These are phyloP conservation scores for Eucalyptus erythrocorys DNA, from an alignment of 345 rosid genomes.

Conservation along the genomic window DNA sequence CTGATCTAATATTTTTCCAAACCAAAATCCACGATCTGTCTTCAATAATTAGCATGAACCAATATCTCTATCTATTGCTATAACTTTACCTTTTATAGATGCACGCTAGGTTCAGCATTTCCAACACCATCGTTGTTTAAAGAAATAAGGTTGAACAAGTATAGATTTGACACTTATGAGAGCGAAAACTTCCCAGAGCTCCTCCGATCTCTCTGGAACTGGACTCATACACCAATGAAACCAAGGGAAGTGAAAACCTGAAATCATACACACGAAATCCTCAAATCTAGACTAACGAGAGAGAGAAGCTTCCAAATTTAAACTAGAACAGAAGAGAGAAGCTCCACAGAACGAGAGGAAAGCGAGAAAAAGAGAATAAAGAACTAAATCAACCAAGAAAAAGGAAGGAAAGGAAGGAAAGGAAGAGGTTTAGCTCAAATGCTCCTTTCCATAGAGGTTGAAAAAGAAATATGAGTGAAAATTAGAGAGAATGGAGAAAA, in stretches of 20 bases:
- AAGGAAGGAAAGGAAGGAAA: neutral
- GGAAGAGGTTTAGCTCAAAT: neutral
- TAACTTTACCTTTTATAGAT: no score
- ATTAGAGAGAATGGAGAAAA: neutral
- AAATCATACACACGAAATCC: neutral
- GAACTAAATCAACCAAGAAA: neutral
- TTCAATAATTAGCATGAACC: neutral
- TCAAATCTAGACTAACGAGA: neutral
- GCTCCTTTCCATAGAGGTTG: no score
- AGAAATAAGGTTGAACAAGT: neutral
- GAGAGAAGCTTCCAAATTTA: neutral
- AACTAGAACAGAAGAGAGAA: no score
- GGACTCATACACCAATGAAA: neutral
- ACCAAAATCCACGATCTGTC: accelerated
- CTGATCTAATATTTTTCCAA: no score
- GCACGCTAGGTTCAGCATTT: neutral
- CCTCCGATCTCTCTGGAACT: accelerated
- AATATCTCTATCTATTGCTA: no score
- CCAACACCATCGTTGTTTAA: neutral
- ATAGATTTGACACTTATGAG: neutral
- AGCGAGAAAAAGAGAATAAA: neutral
- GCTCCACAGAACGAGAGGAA: neutral
- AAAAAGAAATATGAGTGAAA: neutral
- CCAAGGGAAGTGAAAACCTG: neutral
- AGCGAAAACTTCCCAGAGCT: neutral